phyloP scores from a whole-genome alignment of 106 monocot species.

The Dactylorhiza incarnata region DNA sequence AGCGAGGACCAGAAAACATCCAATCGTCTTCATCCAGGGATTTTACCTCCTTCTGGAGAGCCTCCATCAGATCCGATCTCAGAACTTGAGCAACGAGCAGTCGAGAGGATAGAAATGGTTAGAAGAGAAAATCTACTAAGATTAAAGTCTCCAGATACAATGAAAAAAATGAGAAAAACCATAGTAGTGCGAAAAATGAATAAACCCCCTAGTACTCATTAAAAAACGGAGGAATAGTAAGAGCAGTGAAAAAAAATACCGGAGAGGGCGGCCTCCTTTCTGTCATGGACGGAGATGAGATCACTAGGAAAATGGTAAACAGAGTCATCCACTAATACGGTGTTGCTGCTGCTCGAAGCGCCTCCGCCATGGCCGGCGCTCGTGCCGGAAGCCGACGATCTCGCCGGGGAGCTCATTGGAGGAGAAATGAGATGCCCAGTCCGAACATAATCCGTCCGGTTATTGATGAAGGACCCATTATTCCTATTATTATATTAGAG shows the following conservation, averaged over 20 bases:
- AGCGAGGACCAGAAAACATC: conserved; percentile 79
- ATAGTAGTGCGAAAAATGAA: background rate
- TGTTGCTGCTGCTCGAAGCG: conserved; percentile 30
- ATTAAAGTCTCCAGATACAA: background rate
- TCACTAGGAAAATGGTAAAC: conserved; percentile 52
- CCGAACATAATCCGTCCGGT: no score
- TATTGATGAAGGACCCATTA: no score
- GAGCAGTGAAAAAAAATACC: conserved; percentile 21
- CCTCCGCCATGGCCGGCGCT: conserved; percentile 44
- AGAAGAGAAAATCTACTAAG: background rate
- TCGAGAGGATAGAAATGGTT: background rate
- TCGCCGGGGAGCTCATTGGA: conserved; percentile 83
- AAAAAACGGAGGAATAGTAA: background rate
- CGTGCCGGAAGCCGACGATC: conserved; percentile 71
- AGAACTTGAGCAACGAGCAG: conserved; percentile 32
- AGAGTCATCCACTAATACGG: conserved; percentile 32
- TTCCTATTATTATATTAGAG: no score
- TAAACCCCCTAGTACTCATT: no score
- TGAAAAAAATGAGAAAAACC: background rate
- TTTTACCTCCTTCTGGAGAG: conserved; percentile 72
- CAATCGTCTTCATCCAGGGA: conserved; percentile 85
- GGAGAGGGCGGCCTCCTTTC: conserved; percentile 74
- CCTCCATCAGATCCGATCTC: conserved; percentile 63
- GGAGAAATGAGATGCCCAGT: background rate
- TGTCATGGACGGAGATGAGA: conserved; percentile 48